These are phyloP conservation scores for Xanthoceras sorbifolium DNA, from an alignment of 345 rosid genomes.

Conservation along the genomic window DNA sequence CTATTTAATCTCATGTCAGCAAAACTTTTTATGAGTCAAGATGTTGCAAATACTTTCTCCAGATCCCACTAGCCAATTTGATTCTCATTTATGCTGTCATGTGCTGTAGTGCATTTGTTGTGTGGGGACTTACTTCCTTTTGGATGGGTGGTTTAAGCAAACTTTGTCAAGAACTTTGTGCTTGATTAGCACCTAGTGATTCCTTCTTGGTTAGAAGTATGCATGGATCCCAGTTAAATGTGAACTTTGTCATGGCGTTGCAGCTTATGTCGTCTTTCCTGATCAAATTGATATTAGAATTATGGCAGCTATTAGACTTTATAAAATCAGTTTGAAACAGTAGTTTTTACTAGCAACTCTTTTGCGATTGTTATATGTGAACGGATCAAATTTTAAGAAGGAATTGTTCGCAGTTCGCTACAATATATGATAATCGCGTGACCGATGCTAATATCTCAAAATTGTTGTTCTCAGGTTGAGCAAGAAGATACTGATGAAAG, in stretches of 20 bases:
- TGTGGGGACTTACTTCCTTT: not conserved
- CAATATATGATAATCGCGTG: not conserved
- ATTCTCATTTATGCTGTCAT: not conserved
- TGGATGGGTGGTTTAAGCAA: not conserved
- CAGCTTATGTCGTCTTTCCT: not conserved
- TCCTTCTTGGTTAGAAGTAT: not conserved
- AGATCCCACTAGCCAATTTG: not conserved
- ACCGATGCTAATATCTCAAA: not conserved
- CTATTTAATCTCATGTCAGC: not conserved
- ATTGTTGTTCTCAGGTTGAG: conserved; percentile 51
- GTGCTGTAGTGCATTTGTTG: not conserved
- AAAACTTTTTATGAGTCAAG: not conserved
- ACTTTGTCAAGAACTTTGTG: not conserved
- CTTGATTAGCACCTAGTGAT: not conserved
- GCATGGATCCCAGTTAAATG: not conserved
- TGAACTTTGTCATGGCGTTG: not conserved
- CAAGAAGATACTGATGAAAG: conserved; percentile 54
- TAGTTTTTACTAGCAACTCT: not conserved
- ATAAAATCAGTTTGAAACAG: not conserved
- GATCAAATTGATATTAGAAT: not conserved
- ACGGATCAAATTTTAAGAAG: too few species aligned
- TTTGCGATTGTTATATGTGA: not conserved
- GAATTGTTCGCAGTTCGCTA: not conserved
- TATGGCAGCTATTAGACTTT: not conserved
- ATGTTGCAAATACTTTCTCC: not conserved